Base-by-base conservation (phyloP, 225 moss, liverwort and hornwort species). In the Pseudisothecium myosuroides region DNA sequence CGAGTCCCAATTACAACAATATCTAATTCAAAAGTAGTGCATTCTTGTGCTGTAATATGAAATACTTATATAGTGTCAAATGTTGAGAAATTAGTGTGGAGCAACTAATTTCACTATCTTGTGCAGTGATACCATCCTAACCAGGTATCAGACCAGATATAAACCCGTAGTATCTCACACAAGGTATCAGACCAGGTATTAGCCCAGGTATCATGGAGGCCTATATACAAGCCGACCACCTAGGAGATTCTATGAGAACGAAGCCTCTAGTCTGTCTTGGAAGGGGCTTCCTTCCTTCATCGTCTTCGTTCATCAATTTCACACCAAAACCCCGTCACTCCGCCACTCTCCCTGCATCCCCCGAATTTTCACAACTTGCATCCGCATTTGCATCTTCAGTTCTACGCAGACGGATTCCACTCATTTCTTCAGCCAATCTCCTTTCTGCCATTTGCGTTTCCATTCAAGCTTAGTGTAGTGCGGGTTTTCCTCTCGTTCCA, bases 151-250 rank as follows among this genome's bases (percentile, higher is more conserved):
- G 17, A 3, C 52, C 29, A 73, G 76, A 50, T 76, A 20, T 7
- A 47, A 72, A 19, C 4, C 49, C 19, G 1, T 0, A 0, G 1
- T 0, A 0, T 27, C 31, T 11, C 11, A 6, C 4, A 17, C 17
- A 9, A 1, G 5, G 28, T 28, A 43, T 45, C 72, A 43, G 3
- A 29, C 45, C 5, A 52, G 36, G 36, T 50, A 47, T 22, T 1
- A 8, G 1, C 0, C 72, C 78, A 16, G 22, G 49, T 36, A n/a
- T 56, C 26, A 78, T 24, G 5, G 23, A 16, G 24, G 9, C 9
- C 15, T 36, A 5, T 7, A 6, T 15, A 10, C 11, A 56, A 56
- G 26, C 78, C 77, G 56, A 37, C 56, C 26, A 78, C 34, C 15
- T 15, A 16, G 26, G 56, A n/a, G 55, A 78, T 78, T 37, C 55